These are phyloP conservation scores for Funneliformis caledonium DNA, from an alignment of 371 early-diverging fungal species.

Conservation along the genomic window DNA sequence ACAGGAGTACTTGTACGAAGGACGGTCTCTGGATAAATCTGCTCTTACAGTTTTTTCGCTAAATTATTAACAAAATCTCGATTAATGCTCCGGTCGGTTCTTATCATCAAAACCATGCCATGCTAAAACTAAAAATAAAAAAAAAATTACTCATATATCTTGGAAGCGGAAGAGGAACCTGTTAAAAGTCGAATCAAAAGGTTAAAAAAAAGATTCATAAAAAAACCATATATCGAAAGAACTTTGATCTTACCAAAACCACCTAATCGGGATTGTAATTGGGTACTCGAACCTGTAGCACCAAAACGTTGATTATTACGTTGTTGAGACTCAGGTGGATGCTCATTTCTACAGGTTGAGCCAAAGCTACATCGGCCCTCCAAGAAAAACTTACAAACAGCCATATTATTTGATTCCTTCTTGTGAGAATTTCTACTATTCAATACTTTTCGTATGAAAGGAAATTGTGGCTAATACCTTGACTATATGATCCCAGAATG, in stretches of 20 bases:
- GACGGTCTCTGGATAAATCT: conserved; percentile 56
- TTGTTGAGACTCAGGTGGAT: conserved; percentile 18
- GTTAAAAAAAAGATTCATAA: not conserved
- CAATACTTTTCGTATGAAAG: too few species aligned
- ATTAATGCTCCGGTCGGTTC: not conserved
- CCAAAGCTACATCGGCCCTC: conserved; percentile 42
- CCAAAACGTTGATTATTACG: conserved; percentile 3
- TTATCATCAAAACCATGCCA: not conserved
- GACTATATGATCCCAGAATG: too few species aligned
- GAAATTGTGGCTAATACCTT: too few species aligned
- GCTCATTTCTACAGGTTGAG: conserved; percentile 24
- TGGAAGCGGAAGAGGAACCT: not conserved
- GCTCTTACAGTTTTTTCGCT: conserved; percentile 51
- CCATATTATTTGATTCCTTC: conserved; percentile 15
- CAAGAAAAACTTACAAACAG: conserved; percentile 34
- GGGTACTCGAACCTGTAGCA: not conserved
- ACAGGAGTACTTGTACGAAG: conserved; percentile 56
- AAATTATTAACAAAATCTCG: conserved; percentile 22
- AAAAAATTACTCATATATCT: conserved; percentile 22
- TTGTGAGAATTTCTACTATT: too few species aligned
- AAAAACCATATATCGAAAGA: not conserved
- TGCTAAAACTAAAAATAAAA: not conserved
- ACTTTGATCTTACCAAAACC: not conserved
- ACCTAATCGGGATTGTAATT: not conserved
- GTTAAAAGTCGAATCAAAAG: not conserved